phyloP scores from a whole-genome alignment of 371 early-diverging fungal genomes.

The Sporodiniella umbellata region DNA sequence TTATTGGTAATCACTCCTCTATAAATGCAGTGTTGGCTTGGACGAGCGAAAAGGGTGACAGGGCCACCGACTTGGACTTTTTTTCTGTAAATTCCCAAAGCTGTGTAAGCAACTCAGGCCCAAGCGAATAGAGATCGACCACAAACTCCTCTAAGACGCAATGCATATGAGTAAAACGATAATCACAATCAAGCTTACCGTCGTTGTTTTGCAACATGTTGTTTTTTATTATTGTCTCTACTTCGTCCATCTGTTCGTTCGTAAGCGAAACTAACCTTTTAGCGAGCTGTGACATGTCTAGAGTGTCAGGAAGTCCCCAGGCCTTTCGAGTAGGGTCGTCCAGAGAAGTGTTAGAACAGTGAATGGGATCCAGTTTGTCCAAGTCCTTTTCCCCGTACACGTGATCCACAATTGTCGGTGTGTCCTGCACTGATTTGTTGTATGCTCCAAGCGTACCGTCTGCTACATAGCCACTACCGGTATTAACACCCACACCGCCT shows the following conservation, averaged over 20 bases:
- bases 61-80: constrained; percentile 1
- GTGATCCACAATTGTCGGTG: constrained; percentile 21
- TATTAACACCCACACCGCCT: no score
- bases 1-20: constrained; percentile 7
- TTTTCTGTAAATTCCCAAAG: constrained; percentile 37
- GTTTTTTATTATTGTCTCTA: constrained; percentile 24
- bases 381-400: constrained; percentile 37
- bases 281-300: constrained; percentile 44
- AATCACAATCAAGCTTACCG: constrained; percentile 8
- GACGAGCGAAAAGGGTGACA: constrained; percentile 21
- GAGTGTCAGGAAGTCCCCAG: constrained; percentile 43
- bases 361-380: constrained; percentile 29
- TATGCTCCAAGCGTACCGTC: background rate
- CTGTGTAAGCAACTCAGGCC: constrained; percentile 27
- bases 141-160: constrained; percentile 32
- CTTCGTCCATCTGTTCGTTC: constrained; percentile 24
- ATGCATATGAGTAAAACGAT: background rate
- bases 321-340: constrained; percentile 23
- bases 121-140: constrained; percentile 43
- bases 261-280: constrained; percentile 23
- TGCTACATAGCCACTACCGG: background rate
- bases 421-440: background rate
- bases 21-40: constrained; percentile 17
- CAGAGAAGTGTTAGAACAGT: constrained; percentile 18
- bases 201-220: constrained; percentile 25